Conservation (phyloP, 2,329 filamentous ascomycete genomes). For the Lasiodiplodia sp. region DNA sequence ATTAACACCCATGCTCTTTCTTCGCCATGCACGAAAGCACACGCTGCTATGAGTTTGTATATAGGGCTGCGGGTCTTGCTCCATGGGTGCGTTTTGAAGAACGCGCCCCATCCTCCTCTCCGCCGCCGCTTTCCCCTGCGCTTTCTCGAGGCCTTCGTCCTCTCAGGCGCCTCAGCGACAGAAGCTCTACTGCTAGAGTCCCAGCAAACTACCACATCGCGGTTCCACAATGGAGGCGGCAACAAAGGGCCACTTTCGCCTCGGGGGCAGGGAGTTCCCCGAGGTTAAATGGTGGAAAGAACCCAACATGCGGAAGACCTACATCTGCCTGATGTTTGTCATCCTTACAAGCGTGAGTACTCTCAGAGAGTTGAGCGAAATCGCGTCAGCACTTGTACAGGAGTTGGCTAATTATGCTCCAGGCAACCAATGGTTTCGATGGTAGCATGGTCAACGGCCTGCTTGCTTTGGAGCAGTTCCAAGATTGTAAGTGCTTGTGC, state of each 20-base stretch:
- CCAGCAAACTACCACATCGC: neutral
- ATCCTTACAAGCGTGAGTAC: conserved; percentile 36
- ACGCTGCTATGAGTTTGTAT: conserved; percentile 3
- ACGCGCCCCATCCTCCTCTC: neutral
- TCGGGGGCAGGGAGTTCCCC: conserved; percentile 41
- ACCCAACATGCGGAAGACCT: conserved; percentile 38
- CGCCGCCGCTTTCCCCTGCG: neutral
- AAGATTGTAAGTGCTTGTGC: conserved; percentile 33
- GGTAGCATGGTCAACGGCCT: conserved; percentile 40
- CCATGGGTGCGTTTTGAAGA: conserved; percentile 5
- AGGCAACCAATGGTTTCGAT: conserved; percentile 31
- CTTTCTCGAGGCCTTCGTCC: neutral
- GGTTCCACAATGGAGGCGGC: conserved; percentile 39
- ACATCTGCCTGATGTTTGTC: conserved; percentile 43
- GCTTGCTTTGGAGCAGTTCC: conserved; percentile 37
- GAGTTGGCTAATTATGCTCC: neutral
- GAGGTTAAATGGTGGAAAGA: conserved; percentile 43
- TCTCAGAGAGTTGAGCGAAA: no score
- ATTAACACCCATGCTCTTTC: conserved; percentile 2
- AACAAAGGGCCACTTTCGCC: conserved; percentile 42
- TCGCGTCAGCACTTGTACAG: no score
- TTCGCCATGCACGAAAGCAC: neutral
- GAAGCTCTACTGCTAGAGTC: neutral
- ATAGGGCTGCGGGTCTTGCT: conserved; percentile 4
- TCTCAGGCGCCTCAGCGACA: neutral